phyloP scores from a whole-genome alignment of 345 rosid species.

The Euphorbia tirucalli region DNA sequence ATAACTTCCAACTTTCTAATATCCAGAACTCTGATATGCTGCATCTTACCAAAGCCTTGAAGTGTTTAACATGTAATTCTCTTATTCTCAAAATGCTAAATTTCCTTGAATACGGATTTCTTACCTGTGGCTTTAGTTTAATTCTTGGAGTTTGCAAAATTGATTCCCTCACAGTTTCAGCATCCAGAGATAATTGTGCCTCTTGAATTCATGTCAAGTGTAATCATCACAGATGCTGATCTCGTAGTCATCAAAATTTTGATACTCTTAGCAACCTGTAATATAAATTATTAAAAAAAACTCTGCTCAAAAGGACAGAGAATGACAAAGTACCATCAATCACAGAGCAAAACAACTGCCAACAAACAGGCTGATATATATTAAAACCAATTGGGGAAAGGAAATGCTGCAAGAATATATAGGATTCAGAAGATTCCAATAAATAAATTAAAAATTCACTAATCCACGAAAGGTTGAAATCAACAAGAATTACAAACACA shows the following conservation, averaged over 20 bases:
- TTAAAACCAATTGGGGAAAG: not conserved
- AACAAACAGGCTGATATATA: not conserved
- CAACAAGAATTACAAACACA: too few species aligned
- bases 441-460: too few species aligned
- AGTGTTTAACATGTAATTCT: conserved; percentile 16
- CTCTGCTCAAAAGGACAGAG: not conserved
- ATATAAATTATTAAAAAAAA: conserved; percentile 13
- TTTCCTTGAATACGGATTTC: conserved; percentile 17
- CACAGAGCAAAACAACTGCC: not conserved
- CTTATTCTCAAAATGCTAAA: conserved; percentile 11
- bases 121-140: conserved; percentile 52
- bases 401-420: conserved; percentile 6
- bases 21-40: conserved; percentile 76
- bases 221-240: conserved; percentile 63
- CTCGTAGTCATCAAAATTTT: conserved; percentile 77
- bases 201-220: conserved; percentile 69
- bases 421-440: too few species aligned
- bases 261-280: conserved; percentile 83
- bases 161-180: conserved; percentile 69
- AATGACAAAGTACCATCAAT: not conserved
- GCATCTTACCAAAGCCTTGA: conserved; percentile 37
- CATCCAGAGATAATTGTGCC: conserved; percentile 66
- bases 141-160: conserved; percentile 61
- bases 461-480: too few species aligned
- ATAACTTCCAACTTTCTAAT: conserved; percentile 60